Evolutionary conservation across 345 rosid species (phyloP).

Genomic region (Corchorus capsularis): DNA sequence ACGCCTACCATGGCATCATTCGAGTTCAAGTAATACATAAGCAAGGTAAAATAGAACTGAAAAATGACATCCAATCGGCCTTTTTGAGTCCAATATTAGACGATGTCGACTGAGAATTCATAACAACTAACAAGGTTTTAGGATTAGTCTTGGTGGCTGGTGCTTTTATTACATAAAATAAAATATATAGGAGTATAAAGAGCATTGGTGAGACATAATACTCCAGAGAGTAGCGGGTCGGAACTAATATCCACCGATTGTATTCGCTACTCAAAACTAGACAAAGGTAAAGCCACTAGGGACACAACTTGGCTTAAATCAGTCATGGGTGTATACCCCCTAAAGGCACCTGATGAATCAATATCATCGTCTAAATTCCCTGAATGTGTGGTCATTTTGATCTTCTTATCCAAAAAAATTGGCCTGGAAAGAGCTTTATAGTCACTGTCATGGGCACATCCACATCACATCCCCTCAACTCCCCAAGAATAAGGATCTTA

Average conservation of each 20-base stretch:
- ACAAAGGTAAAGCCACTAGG: not conserved
- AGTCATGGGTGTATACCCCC: not conserved
- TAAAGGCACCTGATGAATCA: not conserved
- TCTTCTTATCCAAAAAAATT: slow-evolving; percentile 20
- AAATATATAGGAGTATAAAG: not conserved
- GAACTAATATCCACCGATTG: not conserved
- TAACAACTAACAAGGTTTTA: too few species aligned
- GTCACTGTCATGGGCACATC: slow-evolving; percentile 12
- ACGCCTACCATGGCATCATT: too few species aligned
- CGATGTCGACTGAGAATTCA: too few species aligned
- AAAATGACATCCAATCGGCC: too few species aligned
- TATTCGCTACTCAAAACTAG: not conserved
- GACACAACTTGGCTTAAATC: slow-evolving; percentile 4
- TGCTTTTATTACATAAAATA: too few species aligned
- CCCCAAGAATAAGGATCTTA: slow-evolving; percentile 10
- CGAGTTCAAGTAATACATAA: too few species aligned
- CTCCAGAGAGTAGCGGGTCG: not conserved
- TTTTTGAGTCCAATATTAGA: too few species aligned
- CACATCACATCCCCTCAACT: not conserved
- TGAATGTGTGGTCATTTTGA: slow-evolving; percentile 18
- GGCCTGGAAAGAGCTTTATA: not conserved
- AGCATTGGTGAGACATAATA: not conserved
- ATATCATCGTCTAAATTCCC: not conserved
- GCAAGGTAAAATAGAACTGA: too few species aligned
- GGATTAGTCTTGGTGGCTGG: too few species aligned